Evolutionary conservation across 345 rosid genomes (phyloP).

Genomic region (Ricinus communis): DNA sequence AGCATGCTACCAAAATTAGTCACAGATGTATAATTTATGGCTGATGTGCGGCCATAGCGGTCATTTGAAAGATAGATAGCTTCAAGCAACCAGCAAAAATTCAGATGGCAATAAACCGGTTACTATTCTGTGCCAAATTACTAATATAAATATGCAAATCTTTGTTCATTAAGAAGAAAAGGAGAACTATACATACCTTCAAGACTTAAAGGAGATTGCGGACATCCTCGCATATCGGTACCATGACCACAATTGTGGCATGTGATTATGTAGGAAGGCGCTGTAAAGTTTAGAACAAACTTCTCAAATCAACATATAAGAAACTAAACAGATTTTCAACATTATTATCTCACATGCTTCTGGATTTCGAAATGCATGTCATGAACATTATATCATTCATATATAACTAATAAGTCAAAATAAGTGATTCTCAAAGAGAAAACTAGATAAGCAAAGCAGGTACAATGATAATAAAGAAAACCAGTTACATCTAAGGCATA

Average conservation of each 20-base stretch:
- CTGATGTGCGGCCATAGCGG: background rate
- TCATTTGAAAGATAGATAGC: background rate
- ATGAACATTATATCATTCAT: background rate
- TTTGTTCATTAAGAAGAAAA: background rate
- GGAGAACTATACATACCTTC: conserved; percentile 49
- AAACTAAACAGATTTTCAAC: background rate
- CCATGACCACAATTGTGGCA: conserved; percentile 97
- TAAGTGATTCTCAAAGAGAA: background rate
- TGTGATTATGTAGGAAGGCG: conserved; percentile 63
- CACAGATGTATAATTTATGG: background rate
- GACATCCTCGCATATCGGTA: conserved; percentile 92
- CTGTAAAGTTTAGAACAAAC: conserved; percentile 33
- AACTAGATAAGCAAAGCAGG: background rate
- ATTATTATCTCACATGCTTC: background rate
- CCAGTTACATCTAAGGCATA: background rate
- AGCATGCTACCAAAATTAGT: background rate
- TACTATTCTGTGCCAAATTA: background rate
- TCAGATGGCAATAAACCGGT: background rate
- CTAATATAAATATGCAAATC: background rate
- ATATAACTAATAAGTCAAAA: background rate
- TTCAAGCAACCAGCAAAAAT: background rate
- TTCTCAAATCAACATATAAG: background rate
- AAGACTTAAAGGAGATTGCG: conserved; percentile 66
- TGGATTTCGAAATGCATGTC: background rate
- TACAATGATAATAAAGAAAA: background rate